Conservation (phyloP, 371 early-diverging fungal genomes). For the Circinella umbellata region DNA sequence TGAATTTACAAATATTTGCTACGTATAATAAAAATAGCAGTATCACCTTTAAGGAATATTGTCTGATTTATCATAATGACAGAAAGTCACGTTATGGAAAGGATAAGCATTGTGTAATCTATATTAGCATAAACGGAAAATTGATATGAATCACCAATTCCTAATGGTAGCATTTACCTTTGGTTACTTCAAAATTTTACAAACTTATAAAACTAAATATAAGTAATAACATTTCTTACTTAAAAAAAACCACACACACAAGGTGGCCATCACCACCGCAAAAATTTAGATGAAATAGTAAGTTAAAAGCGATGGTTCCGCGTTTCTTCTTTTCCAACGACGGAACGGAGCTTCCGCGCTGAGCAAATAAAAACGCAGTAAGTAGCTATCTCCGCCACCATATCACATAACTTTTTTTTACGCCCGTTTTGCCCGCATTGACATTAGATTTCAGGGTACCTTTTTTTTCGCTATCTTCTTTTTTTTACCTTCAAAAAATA, state of each 20-base stretch:
- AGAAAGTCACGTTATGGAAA: too few species aligned
- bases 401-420: constrained; percentile 5
- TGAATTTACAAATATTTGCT: too few species aligned
- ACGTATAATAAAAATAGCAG: too few species aligned
- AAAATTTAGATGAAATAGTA: not conserved
- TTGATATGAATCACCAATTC: too few species aligned
- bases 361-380: not conserved
- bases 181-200: too few species aligned
- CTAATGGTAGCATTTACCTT: not conserved
- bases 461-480: not conserved
- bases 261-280: too few species aligned
- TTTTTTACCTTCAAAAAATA: not conserved
- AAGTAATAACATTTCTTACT: too few species aligned
- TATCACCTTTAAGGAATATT: too few species aligned
- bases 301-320: not conserved
- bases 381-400: not conserved
- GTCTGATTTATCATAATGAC: too few species aligned
- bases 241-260: too few species aligned
- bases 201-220: too few species aligned
- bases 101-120: not conserved
- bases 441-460: not conserved
- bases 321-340: not conserved
- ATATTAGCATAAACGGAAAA: not conserved
- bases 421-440: constrained; percentile 7
- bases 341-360: not conserved